Base-by-base conservation (phyloP, 2,329 filamentous ascomycete genomes). In the Botrytis cinerea region DNA sequence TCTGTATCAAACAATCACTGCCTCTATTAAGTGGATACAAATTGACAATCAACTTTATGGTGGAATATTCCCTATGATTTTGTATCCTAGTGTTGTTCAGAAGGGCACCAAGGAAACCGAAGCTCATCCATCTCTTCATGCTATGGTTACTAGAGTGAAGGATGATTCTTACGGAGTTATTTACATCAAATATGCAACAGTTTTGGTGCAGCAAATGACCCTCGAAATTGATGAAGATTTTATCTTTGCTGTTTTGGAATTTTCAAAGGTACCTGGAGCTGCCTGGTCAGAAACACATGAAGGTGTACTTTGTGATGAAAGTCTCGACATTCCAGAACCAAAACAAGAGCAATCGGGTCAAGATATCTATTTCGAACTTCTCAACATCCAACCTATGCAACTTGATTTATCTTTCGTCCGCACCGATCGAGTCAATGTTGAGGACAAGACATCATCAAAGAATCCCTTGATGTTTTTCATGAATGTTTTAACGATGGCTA, bases 401-500 rank as follows among this genome's bases (percentile, higher is more conserved):
- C 88, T 99, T 67, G 94, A 99, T 84, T 85, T 99, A 71, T 98
- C 96, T 0, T 98, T 99, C 80, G 97, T 99, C 82, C 92, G 96
- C 32, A 99, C 96, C 0, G 96, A 99, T 82, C 90, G 94, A 18
- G 92, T 99, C 84, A 99, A 99, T 77, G 95, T 93, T 3, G 95
- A 98, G 81, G 95, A 98, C 82, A 97, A 96, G 78, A 92, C 94
- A 64, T 94, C 93, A 22, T 94, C 94, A 1, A 90, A 89, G 60
- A 99, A 97, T 80, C 97, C 97, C 0, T 87, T 99, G 82, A 98
- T 98, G 95, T 99, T 98, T 85, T 95, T 98, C 81, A 91, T 98
- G 82, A 98, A 99, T 80, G 93, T 98, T 77, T 91, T 99, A 86
- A 98, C 97, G 0, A 99, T 99, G 96, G 97, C 96, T 22, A 96